These are phyloP conservation scores for Ceratobasidium papillatum DNA, from an alignment of 1,284 basidiomycete genomes.

Conservation along the genomic window DNA sequence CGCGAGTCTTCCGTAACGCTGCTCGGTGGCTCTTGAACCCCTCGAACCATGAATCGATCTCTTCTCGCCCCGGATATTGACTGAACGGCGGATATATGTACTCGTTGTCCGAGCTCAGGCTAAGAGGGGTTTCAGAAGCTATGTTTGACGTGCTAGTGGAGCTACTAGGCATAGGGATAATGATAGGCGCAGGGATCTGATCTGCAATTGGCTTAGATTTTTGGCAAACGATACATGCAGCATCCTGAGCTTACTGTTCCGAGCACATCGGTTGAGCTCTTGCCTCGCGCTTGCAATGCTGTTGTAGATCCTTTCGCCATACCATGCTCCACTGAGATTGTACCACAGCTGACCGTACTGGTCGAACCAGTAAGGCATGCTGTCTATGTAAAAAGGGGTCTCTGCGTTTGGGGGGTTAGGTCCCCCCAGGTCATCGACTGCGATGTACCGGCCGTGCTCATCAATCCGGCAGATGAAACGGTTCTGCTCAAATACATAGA, in stretches of 20 bases:
- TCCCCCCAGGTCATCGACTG: background rate
- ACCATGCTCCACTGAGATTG: background rate
- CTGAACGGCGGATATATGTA: constrained; percentile 20
- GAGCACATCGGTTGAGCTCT: background rate
- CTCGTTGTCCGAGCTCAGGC: background rate
- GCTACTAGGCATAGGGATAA: background rate
- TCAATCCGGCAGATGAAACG: constrained; percentile 7
- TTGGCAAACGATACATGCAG: background rate
- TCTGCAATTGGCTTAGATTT: background rate
- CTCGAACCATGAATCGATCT: constrained; percentile 28
- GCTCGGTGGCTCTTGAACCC: constrained; percentile 12
- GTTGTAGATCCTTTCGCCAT: background rate
- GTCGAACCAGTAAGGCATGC: constrained; percentile 16
- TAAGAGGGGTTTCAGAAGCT: background rate
- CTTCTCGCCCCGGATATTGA: background rate
- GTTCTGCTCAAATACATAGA: constrained; percentile 12
- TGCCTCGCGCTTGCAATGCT: background rate
- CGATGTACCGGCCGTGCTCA: background rate
- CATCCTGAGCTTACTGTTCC: background rate
- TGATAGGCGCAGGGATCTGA: background rate
- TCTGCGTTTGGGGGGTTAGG: constrained; percentile 11
- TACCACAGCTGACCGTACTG: background rate
- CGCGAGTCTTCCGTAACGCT: constrained; percentile 2
- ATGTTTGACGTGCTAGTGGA: background rate
- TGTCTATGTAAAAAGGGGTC: background rate